Evolutionary conservation across 2,329 filamentous ascomycete genomes (phyloP).

Genomic region (Diaporthe sp.): DNA sequence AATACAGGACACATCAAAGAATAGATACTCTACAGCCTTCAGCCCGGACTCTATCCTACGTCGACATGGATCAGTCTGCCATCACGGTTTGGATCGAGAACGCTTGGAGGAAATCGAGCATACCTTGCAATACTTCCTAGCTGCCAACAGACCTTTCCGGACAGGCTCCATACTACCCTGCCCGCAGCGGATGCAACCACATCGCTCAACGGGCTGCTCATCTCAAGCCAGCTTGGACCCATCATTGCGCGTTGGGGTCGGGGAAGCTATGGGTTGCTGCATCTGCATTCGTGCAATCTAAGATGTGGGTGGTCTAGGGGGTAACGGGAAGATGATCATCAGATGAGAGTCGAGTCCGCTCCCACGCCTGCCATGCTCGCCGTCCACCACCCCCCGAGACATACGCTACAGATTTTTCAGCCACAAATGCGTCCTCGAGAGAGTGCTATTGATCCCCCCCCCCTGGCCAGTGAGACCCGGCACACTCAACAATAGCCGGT

Average conservation of each 20-base stretch:
- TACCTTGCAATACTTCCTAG: conserved; percentile 3
- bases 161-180: conserved; percentile 28
- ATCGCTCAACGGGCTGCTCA: conserved; percentile 31
- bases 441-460: not conserved
- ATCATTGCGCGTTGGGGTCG: conserved; percentile 33
- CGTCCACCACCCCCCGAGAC: conserved; percentile 37
- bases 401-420: conserved; percentile 40
- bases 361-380: conserved; percentile 25
- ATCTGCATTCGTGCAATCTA: conserved; percentile 36
- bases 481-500: conserved; percentile 8
- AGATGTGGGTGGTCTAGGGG: conserved; percentile 31
- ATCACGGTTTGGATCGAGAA: conserved; percentile 3
- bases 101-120: conserved; percentile 26
- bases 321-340: conserved; percentile 33
- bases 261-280: conserved; percentile 36
- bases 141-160: conserved; percentile 29
- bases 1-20: not conserved
- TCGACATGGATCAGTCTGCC: conserved; percentile 26
- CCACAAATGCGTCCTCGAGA: conserved; percentile 35
- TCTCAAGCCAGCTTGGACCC: conserved; percentile 30
- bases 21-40: not conserved
- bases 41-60: conserved; percentile 22
- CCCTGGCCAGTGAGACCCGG: conserved; percentile 18
- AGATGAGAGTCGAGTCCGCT: conserved; percentile 35
- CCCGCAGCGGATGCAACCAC: conserved; percentile 38